Base-by-base conservation (phyloP, 1,139 yeast genomes). In the Geotrichum reessii region DNA sequence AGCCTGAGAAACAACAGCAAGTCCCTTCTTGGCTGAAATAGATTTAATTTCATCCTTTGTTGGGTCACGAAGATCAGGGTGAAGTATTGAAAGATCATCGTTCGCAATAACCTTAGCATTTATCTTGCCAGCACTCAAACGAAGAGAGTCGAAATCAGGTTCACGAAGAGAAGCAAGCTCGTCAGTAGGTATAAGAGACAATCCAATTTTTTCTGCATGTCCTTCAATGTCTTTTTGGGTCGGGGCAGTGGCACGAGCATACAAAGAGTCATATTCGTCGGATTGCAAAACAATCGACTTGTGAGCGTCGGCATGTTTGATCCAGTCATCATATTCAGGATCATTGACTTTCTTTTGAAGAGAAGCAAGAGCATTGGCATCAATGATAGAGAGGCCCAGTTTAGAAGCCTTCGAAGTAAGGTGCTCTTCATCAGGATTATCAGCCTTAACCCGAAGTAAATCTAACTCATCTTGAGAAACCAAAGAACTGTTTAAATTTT, bases 51-150 rank as follows among this genome's bases (percentile, higher is more conserved):
- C 75, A 1, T 66, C 70, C 27, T 60, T 59, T 0, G 71, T 62
- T 3, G 76, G 76, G 27, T 62, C 56, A 61, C 73, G 75, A 9
- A 66, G 49, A 27, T 57, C 49, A 21, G 55, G 33, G 28, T 56
- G 40, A 17, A 56, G 50, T 12, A 56, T 48, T 17, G 46, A 51
- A 24, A 56, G 50, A 14, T 56, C 78, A 0, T 70, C 73, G 14
- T 66, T 60, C 2, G 74, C 65, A 47, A 79, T 61, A 0, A 76
- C 72, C 11, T 72, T 71, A 50, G 70, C 61, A 14, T 70, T 71
- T 12, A 53, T 22, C 28, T 58, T 59, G n/a, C 61, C 59, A 12
- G 75, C 73, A 53, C 50, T 47, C 7, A 25, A 21, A 11, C 37
- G 59, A 28, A 72, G 52, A n/a, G 69, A 66, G 5, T 67, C 69